phyloP scores from a whole-genome alignment of 768 basidiomycete genomes.

The Boletus fagicola region DNA sequence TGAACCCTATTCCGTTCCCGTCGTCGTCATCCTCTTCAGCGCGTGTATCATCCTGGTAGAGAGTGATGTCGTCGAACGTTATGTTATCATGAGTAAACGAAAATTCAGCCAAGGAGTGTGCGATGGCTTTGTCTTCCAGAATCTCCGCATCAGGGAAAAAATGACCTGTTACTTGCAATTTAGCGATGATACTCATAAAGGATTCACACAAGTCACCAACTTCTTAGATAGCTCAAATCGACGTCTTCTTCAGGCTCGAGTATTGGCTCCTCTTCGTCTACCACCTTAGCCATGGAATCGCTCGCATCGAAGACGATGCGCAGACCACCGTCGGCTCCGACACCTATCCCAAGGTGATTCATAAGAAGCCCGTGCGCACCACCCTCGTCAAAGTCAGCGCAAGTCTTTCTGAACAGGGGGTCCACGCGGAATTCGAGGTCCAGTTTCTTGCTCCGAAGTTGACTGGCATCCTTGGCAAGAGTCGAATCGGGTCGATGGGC shows the following conservation, averaged over 20 bases:
- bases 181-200: conserved; percentile 3
- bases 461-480: conserved; percentile 80
- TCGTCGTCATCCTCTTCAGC: conserved; percentile 37
- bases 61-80: conserved; percentile 59
- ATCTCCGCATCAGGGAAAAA: conserved; percentile 71
- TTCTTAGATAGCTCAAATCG: conserved; percentile 59
- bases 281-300: conserved; percentile 78
- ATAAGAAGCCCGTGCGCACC: conserved; percentile 94
- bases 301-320: conserved; percentile 96
- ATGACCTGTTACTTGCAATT: conserved; percentile 41
- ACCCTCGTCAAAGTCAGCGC: conserved; percentile 97
- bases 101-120: conserved; percentile 78
- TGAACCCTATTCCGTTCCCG: conserved; percentile 24
- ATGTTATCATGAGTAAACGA: conserved; percentile 70
- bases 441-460: conserved; percentile 86
- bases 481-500: conserved; percentile 74
- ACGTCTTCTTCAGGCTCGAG: conserved; percentile 70
- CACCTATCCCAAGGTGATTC: conserved; percentile 86
- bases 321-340: conserved; percentile 76
- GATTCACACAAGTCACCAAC: conserved; percentile 38
- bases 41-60: conserved; percentile 54
- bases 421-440: conserved; percentile 97
- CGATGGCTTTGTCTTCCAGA: conserved; percentile 70
- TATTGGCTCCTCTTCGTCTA: conserved; percentile 63
- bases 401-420: conserved; percentile 96